Percentiles rank a stretch among this genome's conserved stretches.
These are phyloP conservation scores for Plenodomus tracheiphilus DNA, from an alignment of 2,329 filamentous ascomycete genomes.

Conservation along the genomic window DNA sequence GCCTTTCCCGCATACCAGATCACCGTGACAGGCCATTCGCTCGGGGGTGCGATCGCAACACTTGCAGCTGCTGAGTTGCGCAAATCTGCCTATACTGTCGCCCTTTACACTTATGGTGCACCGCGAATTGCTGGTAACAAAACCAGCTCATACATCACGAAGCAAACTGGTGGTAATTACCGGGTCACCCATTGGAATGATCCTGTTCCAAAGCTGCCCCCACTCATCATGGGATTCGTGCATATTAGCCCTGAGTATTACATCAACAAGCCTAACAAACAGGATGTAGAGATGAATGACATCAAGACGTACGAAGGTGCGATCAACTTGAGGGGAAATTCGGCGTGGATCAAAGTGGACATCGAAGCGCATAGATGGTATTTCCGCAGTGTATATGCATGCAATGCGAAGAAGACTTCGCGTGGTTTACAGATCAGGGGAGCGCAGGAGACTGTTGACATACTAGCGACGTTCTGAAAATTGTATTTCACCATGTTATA, in stretches of 20 bases:
- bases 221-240: slow-evolving; percentile 62
- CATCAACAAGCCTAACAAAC: slow-evolving; percentile 30
- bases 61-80: slow-evolving; percentile 59
- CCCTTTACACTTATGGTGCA: slow-evolving; percentile 64
- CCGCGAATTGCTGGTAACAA: slow-evolving; percentile 67
- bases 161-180: slow-evolving; percentile 59
- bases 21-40: slow-evolving; percentile 67
- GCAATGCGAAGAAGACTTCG: slow-evolving; percentile 18
- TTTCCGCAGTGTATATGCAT: slow-evolving; percentile 28
- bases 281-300: slow-evolving; percentile 22
- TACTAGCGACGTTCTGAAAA: slow-evolving; percentile 18
- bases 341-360: slow-evolving; percentile 32
- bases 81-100: slow-evolving; percentile 23
- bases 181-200: slow-evolving; percentile 71
- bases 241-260: slow-evolving; percentile 73
- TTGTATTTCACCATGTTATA: too few species aligned
- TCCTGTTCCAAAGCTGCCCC: slow-evolving; percentile 68
- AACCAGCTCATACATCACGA: slow-evolving; percentile 61
- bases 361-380: slow-evolving; percentile 44
- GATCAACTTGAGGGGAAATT: slow-evolving; percentile 35
- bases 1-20: slow-evolving; percentile 59
- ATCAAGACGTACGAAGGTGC: slow-evolving; percentile 27
- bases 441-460: slow-evolving; percentile 10
- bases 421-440: slow-evolving; percentile 10
- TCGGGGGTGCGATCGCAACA: slow-evolving; percentile 67